Conservation (phyloP, 139 green algal species). For the Trebouxia sp. region DNA sequence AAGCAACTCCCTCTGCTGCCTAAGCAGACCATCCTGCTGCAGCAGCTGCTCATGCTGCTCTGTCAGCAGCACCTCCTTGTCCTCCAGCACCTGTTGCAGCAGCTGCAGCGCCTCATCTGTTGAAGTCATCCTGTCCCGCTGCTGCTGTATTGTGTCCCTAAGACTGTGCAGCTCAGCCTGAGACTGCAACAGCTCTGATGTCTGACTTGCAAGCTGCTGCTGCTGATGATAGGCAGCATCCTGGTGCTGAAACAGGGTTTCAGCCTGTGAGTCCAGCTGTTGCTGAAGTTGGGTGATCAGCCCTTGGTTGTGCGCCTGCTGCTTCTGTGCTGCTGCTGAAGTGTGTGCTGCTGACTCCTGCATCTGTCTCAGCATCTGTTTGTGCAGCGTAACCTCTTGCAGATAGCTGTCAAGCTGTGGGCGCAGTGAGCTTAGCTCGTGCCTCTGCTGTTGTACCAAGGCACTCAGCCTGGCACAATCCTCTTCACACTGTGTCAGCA, state of each 20-base stretch:
- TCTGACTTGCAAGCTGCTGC: neutral
- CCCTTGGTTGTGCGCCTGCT: neutral
- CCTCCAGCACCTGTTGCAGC: neutral
- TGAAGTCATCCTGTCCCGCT: neutral
- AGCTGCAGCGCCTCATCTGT: neutral
- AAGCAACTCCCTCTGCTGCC: conserved; percentile 1
- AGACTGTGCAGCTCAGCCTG: neutral
- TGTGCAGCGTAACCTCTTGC: neutral
- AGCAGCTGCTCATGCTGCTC: conserved; percentile 19
- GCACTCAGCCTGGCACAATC: neutral
- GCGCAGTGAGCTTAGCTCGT: neutral
- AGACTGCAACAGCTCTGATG: neutral
- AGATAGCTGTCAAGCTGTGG: neutral
- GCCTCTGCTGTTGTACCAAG: neutral
- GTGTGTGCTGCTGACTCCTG: neutral
- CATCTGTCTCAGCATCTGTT: neutral
- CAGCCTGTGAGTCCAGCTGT: neutral
- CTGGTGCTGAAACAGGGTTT: neutral
- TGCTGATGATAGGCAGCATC: no score
- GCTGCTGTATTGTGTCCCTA: neutral
- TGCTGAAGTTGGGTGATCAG: neutral
- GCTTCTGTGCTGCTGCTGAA: neutral
- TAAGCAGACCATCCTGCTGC: neutral
- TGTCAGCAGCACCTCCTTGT: neutral
- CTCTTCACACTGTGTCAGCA: neutral